phyloP scores from a whole-genome alignment of 2,329 filamentous ascomycete genomes.

The Alternaria arbusti region DNA sequence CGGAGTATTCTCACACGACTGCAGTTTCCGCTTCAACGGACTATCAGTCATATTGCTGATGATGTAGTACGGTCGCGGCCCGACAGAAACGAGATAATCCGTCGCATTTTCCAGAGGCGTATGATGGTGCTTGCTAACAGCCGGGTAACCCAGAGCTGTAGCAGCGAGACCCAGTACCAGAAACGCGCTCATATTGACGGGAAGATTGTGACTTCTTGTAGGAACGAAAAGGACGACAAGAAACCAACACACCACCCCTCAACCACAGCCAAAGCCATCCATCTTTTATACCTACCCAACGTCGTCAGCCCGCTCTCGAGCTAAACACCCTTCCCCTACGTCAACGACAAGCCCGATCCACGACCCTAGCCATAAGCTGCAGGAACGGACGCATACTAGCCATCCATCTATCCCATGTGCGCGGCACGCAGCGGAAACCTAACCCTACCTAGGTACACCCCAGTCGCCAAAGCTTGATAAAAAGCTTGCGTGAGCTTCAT shows the following conservation, averaged over 20 bases:
- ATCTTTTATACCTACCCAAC: neutral
- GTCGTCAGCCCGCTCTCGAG: neutral
- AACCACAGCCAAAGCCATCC: neutral
- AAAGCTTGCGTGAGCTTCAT: neutral
- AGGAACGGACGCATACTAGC: constrained; percentile 3
- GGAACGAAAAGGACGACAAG: neutral
- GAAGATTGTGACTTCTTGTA: neutral
- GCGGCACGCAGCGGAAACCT: neutral
- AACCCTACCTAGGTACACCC: neutral
- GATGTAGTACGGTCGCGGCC: constrained; percentile 69
- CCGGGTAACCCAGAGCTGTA: constrained; percentile 16
- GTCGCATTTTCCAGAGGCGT: neutral
- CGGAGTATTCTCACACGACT: constrained; percentile 63
- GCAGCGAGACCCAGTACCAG: constrained; percentile 15
- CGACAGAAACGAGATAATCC: constrained; percentile 59
- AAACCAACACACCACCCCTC: neutral
- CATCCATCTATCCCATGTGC: constrained; percentile 7
- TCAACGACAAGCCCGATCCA: neutral
- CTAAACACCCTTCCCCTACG: neutral
- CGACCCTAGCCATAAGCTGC: neutral
- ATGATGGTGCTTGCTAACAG: constrained; percentile 16
- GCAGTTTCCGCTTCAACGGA: constrained; percentile 65
- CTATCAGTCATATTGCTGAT: constrained; percentile 67
- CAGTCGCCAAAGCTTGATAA: neutral
- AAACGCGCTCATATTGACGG: neutral